Evolutionary conservation across 2,329 filamentous ascomycete genomes (phyloP).

Genomic region (Talaromyces sp.): DNA sequence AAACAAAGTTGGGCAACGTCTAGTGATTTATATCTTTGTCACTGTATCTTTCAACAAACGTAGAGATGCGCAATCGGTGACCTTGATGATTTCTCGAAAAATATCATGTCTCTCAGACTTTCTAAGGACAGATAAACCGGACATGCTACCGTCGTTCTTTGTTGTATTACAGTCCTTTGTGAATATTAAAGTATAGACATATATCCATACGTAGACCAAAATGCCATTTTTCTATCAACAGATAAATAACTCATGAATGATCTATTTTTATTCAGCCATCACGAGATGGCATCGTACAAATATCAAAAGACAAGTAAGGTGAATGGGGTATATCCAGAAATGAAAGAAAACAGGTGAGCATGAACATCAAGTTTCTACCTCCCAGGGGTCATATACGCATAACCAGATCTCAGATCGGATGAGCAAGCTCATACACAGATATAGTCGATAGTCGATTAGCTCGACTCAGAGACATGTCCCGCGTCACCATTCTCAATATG

Average conservation of each 20-base stretch:
- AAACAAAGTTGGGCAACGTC: too few species aligned
- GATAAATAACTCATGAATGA: background rate
- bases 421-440: background rate
- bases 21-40: too few species aligned
- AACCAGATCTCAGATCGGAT: background rate
- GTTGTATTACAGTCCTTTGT: too few species aligned
- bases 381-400: background rate
- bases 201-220: background rate
- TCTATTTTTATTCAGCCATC: background rate
- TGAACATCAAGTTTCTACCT: background rate
- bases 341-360: background rate
- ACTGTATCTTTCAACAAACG: too few species aligned
- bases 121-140: too few species aligned
- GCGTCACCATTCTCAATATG: constrained; percentile 17
- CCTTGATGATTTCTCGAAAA: too few species aligned
- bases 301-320: background rate
- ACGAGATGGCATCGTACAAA: background rate
- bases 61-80: too few species aligned
- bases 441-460: background rate
- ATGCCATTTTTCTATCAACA: background rate
- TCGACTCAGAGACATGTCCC: constrained; percentile 4
- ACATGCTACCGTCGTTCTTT: too few species aligned
- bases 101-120: too few species aligned
- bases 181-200: too few species aligned
- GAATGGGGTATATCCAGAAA: constrained; percentile 7